Evolutionary conservation across 2,329 filamentous ascomycete species (phyloP).

Genomic region (Diaporthe caulivora): DNA sequence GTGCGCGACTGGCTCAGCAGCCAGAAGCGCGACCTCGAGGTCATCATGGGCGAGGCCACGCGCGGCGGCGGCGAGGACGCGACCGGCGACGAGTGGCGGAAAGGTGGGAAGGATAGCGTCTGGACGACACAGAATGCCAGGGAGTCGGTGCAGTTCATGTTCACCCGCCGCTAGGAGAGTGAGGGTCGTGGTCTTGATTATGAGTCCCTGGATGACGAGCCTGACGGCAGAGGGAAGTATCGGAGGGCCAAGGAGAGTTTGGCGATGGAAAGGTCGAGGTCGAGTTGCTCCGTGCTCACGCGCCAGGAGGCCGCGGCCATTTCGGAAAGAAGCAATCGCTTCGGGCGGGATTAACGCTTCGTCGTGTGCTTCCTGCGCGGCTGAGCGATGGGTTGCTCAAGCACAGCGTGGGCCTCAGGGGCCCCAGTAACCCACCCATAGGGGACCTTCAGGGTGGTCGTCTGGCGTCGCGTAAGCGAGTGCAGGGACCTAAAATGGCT

Average conservation of each 20-base stretch:
- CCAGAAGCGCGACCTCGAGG: constrained; percentile 90
- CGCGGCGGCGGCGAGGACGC: constrained; percentile 70
- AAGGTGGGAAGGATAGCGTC: constrained; percentile 65
- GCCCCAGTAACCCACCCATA: background rate
- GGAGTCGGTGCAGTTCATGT: constrained; percentile 73
- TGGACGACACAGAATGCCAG: constrained; percentile 70
- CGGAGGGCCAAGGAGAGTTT: background rate
- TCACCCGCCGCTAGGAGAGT: constrained; percentile 46
- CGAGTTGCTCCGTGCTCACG: background rate
- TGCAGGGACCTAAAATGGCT: background rate
- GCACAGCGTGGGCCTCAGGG: background rate
- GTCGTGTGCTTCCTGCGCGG: background rate
- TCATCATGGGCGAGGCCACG: constrained; percentile 85
- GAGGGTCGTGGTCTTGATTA: background rate
- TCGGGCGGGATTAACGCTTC: background rate
- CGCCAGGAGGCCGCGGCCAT: background rate
- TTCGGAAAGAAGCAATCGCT: background rate
- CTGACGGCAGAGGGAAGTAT: background rate
- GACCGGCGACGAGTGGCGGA: constrained; percentile 77
- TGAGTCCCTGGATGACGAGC: background rate
- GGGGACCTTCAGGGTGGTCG: no score
- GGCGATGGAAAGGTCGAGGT: background rate
- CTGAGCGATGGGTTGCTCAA: background rate
- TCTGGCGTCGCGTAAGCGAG: background rate
- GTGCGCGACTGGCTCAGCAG: constrained; percentile 89